Evolutionary conservation across 139 green algal species (phyloP).

Genomic region (Eudorina sp.): DNA sequence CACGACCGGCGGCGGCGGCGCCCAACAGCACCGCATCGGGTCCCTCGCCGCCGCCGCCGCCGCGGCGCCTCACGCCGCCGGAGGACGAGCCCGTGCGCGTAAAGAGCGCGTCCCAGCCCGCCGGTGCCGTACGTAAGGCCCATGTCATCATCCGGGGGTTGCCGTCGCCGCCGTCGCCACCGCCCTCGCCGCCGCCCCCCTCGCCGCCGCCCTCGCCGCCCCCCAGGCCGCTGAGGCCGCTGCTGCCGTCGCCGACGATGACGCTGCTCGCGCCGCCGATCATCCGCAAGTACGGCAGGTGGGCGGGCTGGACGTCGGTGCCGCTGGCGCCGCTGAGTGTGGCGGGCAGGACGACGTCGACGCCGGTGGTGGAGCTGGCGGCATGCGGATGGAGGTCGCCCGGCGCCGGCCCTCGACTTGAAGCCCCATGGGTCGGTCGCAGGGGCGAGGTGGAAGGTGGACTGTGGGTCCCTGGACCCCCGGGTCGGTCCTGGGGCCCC

Average conservation of each 20-base stretch:
- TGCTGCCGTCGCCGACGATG: conserved; percentile 1
- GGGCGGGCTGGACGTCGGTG: neutral
- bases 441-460: too few species aligned
- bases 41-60: neutral
- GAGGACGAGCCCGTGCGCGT: neutral
- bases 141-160: neutral
- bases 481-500: too few species aligned
- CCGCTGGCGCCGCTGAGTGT: neutral
- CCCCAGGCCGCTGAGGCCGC: neutral
- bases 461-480: too few species aligned
- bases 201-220: neutral
- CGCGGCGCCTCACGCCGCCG: neutral
- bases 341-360: neutral
- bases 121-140: conserved; percentile 32
- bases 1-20: neutral
- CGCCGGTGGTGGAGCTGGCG: too few species aligned
- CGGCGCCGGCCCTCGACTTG: neutral
- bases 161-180: neutral
- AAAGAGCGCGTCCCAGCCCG: neutral
- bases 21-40: neutral
- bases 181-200: neutral
- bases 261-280: neutral
- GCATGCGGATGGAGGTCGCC: too few species aligned
- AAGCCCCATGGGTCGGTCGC: too few species aligned
- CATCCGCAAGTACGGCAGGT: neutral